Evolutionary conservation across 2,329 filamentous ascomycete species (phyloP).

Genomic region (Colletotrichum spinosum): DNA sequence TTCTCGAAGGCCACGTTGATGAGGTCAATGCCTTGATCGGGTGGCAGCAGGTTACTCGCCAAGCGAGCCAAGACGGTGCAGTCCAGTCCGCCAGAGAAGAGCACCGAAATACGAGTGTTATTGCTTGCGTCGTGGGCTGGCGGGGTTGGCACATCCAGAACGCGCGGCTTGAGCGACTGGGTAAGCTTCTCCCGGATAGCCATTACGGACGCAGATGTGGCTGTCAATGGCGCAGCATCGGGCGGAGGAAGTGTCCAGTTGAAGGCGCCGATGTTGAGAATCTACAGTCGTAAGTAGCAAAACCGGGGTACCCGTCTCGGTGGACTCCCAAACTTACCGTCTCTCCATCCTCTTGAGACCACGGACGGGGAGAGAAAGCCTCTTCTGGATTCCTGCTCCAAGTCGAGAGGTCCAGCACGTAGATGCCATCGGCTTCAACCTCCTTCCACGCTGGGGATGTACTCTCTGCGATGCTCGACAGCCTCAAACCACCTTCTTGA

Average conservation of each 20-base stretch:
- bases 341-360: slow-evolving; percentile 48
- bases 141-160: slow-evolving; percentile 73
- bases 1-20: slow-evolving; percentile 99
- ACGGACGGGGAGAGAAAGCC: slow-evolving; percentile 37
- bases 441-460: slow-evolving; percentile 73
- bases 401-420: slow-evolving; percentile 69
- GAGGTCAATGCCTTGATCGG: slow-evolving; percentile 79
- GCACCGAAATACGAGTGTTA: slow-evolving; percentile 74
- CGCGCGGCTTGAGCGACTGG: slow-evolving; percentile 72
- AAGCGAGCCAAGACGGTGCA: slow-evolving; percentile 89
- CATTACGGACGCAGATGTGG: slow-evolving; percentile 61
- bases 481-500: slow-evolving; percentile 60
- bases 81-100: slow-evolving; percentile 96
- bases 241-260: slow-evolving; percentile 58
- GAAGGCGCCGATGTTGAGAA: slow-evolving; percentile 66
- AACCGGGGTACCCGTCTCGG: slow-evolving; percentile 31
- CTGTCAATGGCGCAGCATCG: slow-evolving; percentile 40
- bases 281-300: slow-evolving; percentile 60
- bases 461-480: slow-evolving; percentile 78
- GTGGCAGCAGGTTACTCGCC: slow-evolving; percentile 79
- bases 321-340: slow-evolving; percentile 56
- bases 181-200: slow-evolving; percentile 66
- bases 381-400: neutral
- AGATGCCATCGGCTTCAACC: slow-evolving; percentile 86
- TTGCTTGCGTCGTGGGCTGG: slow-evolving; percentile 47